Conservation (phyloP, 345 rosid genomes). For the Hibiscus tridactylites region DNA sequence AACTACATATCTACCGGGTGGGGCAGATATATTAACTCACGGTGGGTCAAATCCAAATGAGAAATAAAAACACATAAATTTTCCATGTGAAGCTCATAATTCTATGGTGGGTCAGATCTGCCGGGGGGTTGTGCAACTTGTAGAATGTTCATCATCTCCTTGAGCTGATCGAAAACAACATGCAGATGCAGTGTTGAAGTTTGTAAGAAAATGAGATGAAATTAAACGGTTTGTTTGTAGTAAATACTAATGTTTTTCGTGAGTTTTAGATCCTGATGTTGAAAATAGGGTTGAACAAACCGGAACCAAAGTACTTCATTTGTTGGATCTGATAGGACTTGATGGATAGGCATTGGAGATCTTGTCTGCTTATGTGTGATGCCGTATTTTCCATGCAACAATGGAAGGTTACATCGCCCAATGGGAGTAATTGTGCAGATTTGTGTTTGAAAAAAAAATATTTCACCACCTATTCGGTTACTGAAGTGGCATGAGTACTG, state of each 20-base stretch:
- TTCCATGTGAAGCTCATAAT: slow-evolving; percentile 30
- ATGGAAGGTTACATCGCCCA: not conserved
- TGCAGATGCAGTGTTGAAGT: not conserved
- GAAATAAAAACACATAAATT: slow-evolving; percentile 8
- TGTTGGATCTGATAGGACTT: not conserved
- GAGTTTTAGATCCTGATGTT: not conserved
- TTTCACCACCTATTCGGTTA: too few relatives aligned
- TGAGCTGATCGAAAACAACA: not conserved
- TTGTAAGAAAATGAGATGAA: not conserved
- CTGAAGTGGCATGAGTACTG: too few relatives aligned
- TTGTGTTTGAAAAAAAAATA: too few relatives aligned
- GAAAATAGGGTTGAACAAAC: not conserved
- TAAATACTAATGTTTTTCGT: not conserved
- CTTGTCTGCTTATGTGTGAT: not conserved
- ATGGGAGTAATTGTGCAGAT: too few relatives aligned
- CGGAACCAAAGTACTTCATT: not conserved
- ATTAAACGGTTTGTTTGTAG: not conserved
- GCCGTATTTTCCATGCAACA: not conserved
- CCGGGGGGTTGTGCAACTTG: not conserved
- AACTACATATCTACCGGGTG: slow-evolving; percentile 10
- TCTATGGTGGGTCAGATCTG: slow-evolving; percentile 27
- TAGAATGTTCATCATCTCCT: not conserved
- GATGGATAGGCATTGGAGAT: not conserved
- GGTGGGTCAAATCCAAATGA: slow-evolving; percentile 14
- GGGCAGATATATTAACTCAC: slow-evolving; percentile 21